Percentiles rank a stretch among this genome's conserved stretches.
phyloP scores from a whole-genome alignment of 1,284 basidiomycete species.

The Macrocystidia cucumis region DNA sequence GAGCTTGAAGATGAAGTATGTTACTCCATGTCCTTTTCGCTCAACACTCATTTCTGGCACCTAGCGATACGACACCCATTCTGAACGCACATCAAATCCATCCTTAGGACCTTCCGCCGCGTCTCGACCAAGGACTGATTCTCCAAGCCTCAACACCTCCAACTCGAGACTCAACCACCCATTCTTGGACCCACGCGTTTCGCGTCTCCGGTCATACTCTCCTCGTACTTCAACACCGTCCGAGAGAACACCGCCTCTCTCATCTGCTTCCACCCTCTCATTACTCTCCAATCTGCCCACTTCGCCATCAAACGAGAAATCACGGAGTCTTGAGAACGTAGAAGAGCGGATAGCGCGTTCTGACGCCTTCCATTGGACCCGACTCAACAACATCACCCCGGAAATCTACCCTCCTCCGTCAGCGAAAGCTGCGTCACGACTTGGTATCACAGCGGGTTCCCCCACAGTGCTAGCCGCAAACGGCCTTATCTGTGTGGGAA shows the following conservation, averaged over 20 bases:
- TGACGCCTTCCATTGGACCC: constrained; percentile 77
- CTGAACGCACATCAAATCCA: too few species aligned
- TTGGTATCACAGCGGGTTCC: constrained; percentile 50
- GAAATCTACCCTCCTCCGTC: constrained; percentile 46
- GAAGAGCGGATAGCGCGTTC: too few species aligned
- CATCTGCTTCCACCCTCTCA: constrained; percentile 64
- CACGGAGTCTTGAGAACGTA: too few species aligned
- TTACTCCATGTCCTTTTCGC: too few species aligned
- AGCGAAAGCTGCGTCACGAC: constrained; percentile 53
- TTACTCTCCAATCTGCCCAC: constrained; percentile 51
- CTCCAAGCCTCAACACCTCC: too few species aligned
- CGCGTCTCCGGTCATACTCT: constrained; percentile 69
- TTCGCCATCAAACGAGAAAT: constrained; percentile 14
- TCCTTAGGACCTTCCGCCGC: too few species aligned
- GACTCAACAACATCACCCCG: constrained; percentile 53
- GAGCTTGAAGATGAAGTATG: too few species aligned
- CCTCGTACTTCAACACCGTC: constrained; percentile 38
- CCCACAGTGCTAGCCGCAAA: constrained; percentile 84
- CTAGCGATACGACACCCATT: too few species aligned
- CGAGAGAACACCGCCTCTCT: constrained; percentile 44
- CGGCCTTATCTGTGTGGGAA: constrained; percentile 89
- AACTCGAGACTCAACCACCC: too few species aligned
- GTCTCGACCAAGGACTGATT: too few species aligned
- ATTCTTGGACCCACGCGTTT: constrained; percentile 73
- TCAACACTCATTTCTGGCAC: too few species aligned